Conservation (phyloP, 306 rosid genomes). For the Castanea mollissima region DNA sequence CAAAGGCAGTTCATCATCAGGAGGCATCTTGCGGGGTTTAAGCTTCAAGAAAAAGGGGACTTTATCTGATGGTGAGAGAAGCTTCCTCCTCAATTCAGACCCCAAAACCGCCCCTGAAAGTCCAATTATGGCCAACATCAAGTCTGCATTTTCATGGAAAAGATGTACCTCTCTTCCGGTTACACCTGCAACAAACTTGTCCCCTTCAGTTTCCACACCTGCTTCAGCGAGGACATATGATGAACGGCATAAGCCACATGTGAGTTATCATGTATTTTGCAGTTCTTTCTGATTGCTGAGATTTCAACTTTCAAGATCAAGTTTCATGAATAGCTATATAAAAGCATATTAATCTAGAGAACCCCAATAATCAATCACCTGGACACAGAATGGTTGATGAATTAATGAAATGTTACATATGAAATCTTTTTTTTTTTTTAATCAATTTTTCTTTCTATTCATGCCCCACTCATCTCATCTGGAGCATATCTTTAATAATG, state of each 20-base stretch:
- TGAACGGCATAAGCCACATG: slow-evolving; percentile 59
- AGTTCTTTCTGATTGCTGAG: slow-evolving; percentile 14
- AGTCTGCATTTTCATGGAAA: slow-evolving; percentile 61
- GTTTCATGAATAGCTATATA: neutral
- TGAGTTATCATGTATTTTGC: slow-evolving; percentile 36
- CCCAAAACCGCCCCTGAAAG: slow-evolving; percentile 45
- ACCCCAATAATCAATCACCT: neutral
- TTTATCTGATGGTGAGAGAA: slow-evolving; percentile 68
- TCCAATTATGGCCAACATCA: slow-evolving; percentile 43
- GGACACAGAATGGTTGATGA: neutral
- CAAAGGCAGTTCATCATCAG: slow-evolving; percentile 52
- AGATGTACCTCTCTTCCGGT: slow-evolving; percentile 89
- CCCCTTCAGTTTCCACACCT: slow-evolving; percentile 68
- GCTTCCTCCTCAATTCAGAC: slow-evolving; percentile 72
- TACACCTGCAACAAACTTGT: slow-evolving; percentile 57
- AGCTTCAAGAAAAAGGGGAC: slow-evolving; percentile 78
- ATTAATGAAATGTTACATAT: neutral
- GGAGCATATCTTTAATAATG: slow-evolving; percentile 9
- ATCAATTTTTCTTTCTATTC: neutral
- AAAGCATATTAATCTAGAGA: neutral
- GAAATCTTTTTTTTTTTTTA: neutral
- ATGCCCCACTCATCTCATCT: neutral
- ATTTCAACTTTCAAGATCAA: slow-evolving; percentile 12
- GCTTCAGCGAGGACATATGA: slow-evolving; percentile 60
- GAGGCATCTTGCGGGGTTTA: slow-evolving; percentile 65